Evolutionary conservation across 768 basidiomycete genomes (phyloP).

Genomic region (Austroboletus eburneus): DNA sequence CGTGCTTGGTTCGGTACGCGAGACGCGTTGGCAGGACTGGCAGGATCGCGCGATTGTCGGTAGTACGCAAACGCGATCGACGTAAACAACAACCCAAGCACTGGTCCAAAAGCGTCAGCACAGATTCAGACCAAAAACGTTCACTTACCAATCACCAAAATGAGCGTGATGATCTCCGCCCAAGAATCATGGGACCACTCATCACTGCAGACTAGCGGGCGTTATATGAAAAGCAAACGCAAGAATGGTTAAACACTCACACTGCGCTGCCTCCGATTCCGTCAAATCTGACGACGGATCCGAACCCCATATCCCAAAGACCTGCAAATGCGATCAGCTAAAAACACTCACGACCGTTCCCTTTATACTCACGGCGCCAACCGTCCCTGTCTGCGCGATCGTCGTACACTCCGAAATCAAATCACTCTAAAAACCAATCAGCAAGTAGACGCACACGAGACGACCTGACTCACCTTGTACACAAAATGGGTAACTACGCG

Average conservation of each 20-base stretch:
- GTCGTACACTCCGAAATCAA: conserved; percentile 54
- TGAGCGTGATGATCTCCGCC: conserved; percentile 59
- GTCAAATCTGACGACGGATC: conserved; percentile 29
- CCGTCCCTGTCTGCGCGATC: conserved; percentile 32
- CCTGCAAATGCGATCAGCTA: conserved; percentile 20
- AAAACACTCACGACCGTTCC: background rate
- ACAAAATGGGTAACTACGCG: conserved; percentile 62
- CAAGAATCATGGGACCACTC: conserved; percentile 65
- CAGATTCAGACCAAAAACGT: too few species aligned
- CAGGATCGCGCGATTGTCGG: conserved; percentile 70
- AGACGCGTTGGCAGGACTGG: conserved; percentile 46
- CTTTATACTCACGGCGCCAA: conserved; percentile 30
- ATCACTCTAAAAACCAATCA: conserved; percentile 22
- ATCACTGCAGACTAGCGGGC: conserved; percentile 51
- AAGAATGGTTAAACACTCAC: conserved; percentile 35
- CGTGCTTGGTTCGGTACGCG: conserved; percentile 41
- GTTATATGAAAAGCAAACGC: conserved; percentile 7
- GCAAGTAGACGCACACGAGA: background rate
- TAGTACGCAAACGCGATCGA: conserved; percentile 65
- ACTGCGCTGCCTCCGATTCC: conserved; percentile 39
- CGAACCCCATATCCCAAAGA: conserved; percentile 57
- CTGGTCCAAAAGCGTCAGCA: conserved; percentile 29
- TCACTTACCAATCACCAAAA: conserved; percentile 55
- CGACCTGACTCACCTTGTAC: conserved; percentile 46
- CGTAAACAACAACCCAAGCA: conserved; percentile 59